Conservation (phyloP, 1,284 basidiomycete genomes). For the Rhodotorula sp. region DNA sequence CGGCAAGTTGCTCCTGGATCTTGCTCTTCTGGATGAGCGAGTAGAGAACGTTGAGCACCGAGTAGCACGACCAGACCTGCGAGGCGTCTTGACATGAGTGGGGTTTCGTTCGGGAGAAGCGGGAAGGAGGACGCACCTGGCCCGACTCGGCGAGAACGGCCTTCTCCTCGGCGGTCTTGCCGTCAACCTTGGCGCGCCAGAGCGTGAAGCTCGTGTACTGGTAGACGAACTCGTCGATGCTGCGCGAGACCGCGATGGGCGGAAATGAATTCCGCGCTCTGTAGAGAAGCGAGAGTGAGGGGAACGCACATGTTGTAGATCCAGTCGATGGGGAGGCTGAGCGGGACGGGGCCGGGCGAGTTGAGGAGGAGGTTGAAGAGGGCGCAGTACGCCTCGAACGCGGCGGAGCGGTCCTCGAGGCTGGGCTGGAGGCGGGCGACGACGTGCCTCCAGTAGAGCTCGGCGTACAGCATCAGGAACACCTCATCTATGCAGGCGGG, state of each 20-base stretch:
- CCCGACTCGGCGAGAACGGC: slow-evolving; percentile 63
- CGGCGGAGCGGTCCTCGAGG: slow-evolving; percentile 96
- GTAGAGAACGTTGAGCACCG: slow-evolving; percentile 95
- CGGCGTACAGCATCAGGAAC: slow-evolving; percentile 94
- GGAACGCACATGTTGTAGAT: slow-evolving; percentile 78
- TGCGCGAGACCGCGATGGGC: no score
- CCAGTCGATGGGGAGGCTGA: slow-evolving; percentile 96
- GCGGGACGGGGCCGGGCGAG: slow-evolving; percentile 86
- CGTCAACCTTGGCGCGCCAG: slow-evolving; percentile 81
- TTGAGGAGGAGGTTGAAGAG: slow-evolving; percentile 95
- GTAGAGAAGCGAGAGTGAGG: neutral
- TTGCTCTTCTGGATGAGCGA: slow-evolving; percentile 95
- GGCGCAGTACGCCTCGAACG: slow-evolving; percentile 94
- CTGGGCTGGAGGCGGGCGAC: slow-evolving; percentile 91
- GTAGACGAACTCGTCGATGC: slow-evolving; percentile 97
- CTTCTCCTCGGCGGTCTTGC: slow-evolving; percentile 88
- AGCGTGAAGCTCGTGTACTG: slow-evolving; percentile 96
- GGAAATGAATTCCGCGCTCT: no score
- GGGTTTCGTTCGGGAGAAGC: neutral
- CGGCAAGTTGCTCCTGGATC: slow-evolving; percentile 89
- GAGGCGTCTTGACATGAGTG: neutral
- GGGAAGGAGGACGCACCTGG: slow-evolving; percentile 22
- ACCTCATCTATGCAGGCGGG: slow-evolving; percentile 67
- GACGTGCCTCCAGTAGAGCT: slow-evolving; percentile 72
- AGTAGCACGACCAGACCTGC: slow-evolving; percentile 94